Percentiles rank a stretch among this genome's conserved stretches.
Conservation (phyloP, 1,284 basidiomycete species). For the Heterobasidion parviporum region DNA sequence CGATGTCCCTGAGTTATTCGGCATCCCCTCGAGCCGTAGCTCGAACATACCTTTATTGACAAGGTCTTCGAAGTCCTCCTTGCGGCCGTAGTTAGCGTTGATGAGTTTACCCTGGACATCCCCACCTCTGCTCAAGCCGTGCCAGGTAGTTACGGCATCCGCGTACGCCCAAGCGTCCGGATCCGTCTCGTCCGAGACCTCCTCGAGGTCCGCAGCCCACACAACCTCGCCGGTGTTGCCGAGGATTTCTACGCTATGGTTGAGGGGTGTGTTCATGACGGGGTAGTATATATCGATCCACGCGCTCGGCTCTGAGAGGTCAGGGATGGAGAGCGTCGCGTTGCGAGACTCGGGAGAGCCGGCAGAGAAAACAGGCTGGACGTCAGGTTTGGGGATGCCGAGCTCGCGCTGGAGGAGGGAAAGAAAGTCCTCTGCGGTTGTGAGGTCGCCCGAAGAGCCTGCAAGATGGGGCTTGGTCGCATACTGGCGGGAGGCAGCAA, state of each 20-base stretch:
- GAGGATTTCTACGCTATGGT: conserved; percentile 55
- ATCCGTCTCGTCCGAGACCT: conserved; percentile 58
- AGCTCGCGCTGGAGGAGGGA: conserved; percentile 57
- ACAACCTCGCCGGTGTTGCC: conserved; percentile 42
- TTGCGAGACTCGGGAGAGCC: conserved; percentile 56
- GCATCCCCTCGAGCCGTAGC: not conserved
- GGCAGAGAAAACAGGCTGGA: conserved; percentile 53
- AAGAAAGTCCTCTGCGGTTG: conserved; percentile 57
- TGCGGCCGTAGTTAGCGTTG: conserved; percentile 78
- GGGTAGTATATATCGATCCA: conserved; percentile 85
- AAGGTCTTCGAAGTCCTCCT: conserved; percentile 39
- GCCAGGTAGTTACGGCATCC: conserved; percentile 55
- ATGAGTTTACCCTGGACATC: conserved; percentile 64
- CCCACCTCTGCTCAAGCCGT: conserved; percentile 61
- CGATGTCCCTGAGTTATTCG: not conserved
- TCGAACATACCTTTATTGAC: conserved; percentile 22
- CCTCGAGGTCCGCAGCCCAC: conserved; percentile 66
- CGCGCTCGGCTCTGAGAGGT: conserved; percentile 42
- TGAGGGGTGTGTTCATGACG: conserved; percentile 68
- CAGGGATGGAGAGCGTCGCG: conserved; percentile 49
- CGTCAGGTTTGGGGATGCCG: conserved; percentile 33
- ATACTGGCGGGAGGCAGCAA: conserved; percentile 47
- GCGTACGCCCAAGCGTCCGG: conserved; percentile 54
- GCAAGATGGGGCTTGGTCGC: conserved; percentile 69
- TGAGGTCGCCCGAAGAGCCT: conserved; percentile 55